Conservation (phyloP, 1,284 basidiomycete species). For the Sutorius eximius region DNA sequence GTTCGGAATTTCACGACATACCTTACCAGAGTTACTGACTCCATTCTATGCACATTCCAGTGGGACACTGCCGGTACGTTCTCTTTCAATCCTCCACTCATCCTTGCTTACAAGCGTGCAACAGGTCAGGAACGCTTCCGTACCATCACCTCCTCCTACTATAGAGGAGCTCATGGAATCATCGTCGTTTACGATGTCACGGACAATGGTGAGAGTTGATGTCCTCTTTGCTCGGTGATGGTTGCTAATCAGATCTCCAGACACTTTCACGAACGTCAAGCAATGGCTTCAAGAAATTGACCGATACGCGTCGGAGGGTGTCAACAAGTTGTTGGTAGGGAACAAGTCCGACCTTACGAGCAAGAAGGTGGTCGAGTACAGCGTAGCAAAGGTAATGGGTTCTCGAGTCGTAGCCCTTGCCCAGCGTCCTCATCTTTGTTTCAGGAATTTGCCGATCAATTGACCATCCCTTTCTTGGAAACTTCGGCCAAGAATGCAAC, state of each 20-base stretch:
- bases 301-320: slow-evolving; percentile 97
- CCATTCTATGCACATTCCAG: slow-evolving; percentile 34
- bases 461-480: slow-evolving; percentile 96
- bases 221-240: background rate
- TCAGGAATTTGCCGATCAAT: slow-evolving; percentile 93
- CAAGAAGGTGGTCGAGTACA: slow-evolving; percentile 99
- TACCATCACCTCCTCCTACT: slow-evolving; percentile 97
- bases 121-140: slow-evolving; percentile 94
- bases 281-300: slow-evolving; percentile 99
- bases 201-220: slow-evolving; percentile 73
- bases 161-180: slow-evolving; percentile 95
- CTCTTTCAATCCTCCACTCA: background rate
- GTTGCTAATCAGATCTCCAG: slow-evolving; percentile 41
- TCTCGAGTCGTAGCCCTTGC: background rate
- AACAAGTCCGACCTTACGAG: slow-evolving; percentile 97
- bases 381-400: slow-evolving; percentile 82
- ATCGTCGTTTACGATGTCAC: slow-evolving; percentile 99
- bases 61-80: slow-evolving; percentile 90
- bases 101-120: background rate
- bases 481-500: slow-evolving; percentile 99
- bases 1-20: background rate
- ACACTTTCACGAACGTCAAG: slow-evolving; percentile 98
- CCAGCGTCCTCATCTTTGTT: slow-evolving; percentile 7
- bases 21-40: slow-evolving; percentile 11
- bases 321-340: slow-evolving; percentile 96